Evolutionary conservation across 1,284 basidiomycete genomes (phyloP).

Genomic region (Porodaedalea pini): DNA sequence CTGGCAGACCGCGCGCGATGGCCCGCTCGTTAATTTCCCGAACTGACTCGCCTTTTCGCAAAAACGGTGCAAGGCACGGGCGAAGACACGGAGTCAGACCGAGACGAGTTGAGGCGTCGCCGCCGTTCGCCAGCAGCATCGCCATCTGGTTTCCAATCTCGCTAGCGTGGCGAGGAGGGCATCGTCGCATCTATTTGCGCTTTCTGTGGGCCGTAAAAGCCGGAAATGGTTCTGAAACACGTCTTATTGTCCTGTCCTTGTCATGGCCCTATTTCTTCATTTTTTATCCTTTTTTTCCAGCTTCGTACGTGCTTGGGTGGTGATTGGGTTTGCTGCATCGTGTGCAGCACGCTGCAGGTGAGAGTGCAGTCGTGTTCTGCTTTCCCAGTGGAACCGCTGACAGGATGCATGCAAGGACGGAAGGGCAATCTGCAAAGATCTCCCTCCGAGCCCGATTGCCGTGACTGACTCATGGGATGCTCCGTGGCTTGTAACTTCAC

Average conservation of each 20-base stretch:
- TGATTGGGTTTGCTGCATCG: not conserved
- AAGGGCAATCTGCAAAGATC: not conserved
- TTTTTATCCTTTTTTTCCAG: not conserved
- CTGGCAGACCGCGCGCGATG: too few relatives aligned
- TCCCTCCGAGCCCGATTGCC: not conserved
- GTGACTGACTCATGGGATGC: not conserved
- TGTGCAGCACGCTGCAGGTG: not conserved
- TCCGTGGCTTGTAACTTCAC: not conserved
- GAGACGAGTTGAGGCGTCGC: not conserved
- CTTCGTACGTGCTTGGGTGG: not conserved
- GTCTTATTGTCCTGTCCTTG: not conserved
- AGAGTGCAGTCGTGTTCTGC: not conserved
- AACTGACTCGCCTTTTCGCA: not conserved
- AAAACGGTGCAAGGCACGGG: too few relatives aligned
- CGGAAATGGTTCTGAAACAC: not conserved
- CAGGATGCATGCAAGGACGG: not conserved
- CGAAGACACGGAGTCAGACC: too few relatives aligned
- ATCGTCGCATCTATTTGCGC: not conserved
- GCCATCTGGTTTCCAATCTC: not conserved
- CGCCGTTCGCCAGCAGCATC: not conserved
- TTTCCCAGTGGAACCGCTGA: not conserved
- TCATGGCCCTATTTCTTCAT: not conserved
- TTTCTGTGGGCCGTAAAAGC: not conserved
- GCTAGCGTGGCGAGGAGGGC: too few relatives aligned
- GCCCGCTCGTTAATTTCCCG: not conserved